Evolutionary conservation across 2,329 filamentous ascomycete species (phyloP).

Genomic region (Zymoseptoria brevis): DNA sequence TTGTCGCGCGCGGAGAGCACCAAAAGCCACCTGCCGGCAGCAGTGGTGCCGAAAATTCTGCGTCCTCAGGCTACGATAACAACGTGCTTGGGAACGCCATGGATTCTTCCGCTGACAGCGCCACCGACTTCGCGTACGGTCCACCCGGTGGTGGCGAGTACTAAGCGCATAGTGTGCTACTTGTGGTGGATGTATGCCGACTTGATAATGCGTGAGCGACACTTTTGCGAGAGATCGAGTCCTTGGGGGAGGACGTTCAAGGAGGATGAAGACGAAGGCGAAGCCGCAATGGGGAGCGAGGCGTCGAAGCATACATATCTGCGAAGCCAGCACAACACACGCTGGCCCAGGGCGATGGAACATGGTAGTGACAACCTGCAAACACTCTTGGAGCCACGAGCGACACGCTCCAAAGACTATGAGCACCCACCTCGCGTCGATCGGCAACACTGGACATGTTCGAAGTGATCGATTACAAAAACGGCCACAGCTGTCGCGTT

Average conservation of each 20-base stretch:
- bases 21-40: constrained; percentile 43
- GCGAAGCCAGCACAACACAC: constrained; percentile 5
- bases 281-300: background rate
- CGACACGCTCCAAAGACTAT: background rate
- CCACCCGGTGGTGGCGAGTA: constrained; percentile 4
- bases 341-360: background rate
- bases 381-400: background rate
- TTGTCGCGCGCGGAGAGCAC: constrained; percentile 64
- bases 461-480: background rate
- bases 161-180: background rate
- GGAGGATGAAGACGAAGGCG: background rate
- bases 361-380: background rate
- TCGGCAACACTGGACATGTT: background rate
- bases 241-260: background rate
- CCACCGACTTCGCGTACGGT: constrained; percentile 31
- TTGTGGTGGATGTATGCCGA: background rate
- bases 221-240: background rate
- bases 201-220: background rate
- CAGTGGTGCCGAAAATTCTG: constrained; percentile 22
- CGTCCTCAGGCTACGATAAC: constrained; percentile 27
- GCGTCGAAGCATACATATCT: background rate
- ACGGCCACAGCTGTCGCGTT: background rate
- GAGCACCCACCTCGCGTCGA: background rate
- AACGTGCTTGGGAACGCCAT: constrained; percentile 37
- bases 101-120: constrained; percentile 36